Percentiles rank a stretch among this genome's conserved stretches.
These are phyloP conservation scores for Candida berthetii DNA, from an alignment of 805 yeast species.

Conservation along the genomic window DNA sequence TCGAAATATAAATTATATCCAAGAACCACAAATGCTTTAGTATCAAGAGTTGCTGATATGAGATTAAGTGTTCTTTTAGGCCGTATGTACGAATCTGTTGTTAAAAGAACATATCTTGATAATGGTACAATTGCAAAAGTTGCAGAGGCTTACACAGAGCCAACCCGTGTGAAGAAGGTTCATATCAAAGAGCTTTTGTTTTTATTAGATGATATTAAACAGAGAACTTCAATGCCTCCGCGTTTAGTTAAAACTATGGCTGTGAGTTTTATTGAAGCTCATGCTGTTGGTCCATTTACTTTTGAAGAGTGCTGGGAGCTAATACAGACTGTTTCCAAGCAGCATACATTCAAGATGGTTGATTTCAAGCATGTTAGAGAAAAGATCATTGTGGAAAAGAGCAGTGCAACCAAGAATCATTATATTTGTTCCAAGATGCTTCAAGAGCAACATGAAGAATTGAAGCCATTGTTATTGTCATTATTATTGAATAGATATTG, in stretches of 20 bases:
- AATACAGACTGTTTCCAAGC: neutral
- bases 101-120: conserved; percentile 6
- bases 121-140: conserved; percentile 11
- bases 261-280: neutral
- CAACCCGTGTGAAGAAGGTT: conserved; percentile 1
- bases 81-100: neutral
- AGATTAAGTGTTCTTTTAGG: neutral
- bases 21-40: conserved; percentile 7
- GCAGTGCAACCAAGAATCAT: neutral
- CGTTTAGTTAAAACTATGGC: conserved; percentile 1
- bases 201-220: conserved; percentile 2
- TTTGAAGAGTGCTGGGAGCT: neutral
- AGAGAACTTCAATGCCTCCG: conserved; percentile 3
- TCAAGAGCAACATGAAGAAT: neutral
- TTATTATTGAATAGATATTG: neutral
- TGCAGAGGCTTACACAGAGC: conserved; percentile 1
- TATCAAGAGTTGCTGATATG: conserved; percentile 6
- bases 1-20: conserved; percentile 7
- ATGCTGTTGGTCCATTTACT: neutral
- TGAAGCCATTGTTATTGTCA: neutral
- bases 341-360: neutral
- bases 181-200: conserved; percentile 6
- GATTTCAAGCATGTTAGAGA: neutral
- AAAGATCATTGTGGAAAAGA: neutral
- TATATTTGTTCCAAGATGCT: neutral